Evolutionary conservation across 352 stramenopile species (phyloP).

Genomic region (Globisporangium uncinulatum): DNA sequence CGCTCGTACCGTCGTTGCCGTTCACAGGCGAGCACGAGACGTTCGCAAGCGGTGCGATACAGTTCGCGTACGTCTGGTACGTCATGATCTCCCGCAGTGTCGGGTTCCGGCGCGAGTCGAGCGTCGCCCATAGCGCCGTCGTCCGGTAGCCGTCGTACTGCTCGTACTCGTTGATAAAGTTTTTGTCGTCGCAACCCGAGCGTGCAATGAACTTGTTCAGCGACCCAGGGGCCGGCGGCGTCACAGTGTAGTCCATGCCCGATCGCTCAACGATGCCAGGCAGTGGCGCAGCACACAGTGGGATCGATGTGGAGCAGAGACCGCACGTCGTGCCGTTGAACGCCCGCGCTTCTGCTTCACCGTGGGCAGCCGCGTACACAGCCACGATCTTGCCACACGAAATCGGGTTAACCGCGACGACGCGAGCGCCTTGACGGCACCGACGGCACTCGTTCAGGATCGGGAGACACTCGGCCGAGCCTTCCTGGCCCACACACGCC

Average conservation of each 20-base stretch:
- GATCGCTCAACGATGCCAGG: slow-evolving; percentile 47
- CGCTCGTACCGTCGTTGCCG: slow-evolving; percentile 46
- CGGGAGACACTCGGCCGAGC: slow-evolving; percentile 24
- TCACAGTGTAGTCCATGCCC: slow-evolving; percentile 41
- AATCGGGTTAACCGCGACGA: slow-evolving; percentile 39
- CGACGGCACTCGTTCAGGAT: slow-evolving; percentile 42
- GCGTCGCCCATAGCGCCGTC: slow-evolving; percentile 34
- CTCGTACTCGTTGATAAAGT: slow-evolving; percentile 47
- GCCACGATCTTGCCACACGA: slow-evolving; percentile 32
- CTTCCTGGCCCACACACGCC: slow-evolving; percentile 24
- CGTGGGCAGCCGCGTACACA: slow-evolving; percentile 36
- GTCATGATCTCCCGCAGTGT: slow-evolving; percentile 36
- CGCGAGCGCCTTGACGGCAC: slow-evolving; percentile 26
- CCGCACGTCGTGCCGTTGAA: slow-evolving; percentile 34
- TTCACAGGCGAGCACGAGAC: slow-evolving; percentile 47
- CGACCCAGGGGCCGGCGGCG: slow-evolving; percentile 15
- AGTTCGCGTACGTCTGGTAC: slow-evolving; percentile 54
- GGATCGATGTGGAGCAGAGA: slow-evolving; percentile 23
- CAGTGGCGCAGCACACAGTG: slow-evolving; percentile 49
- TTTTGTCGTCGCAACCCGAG: slow-evolving; percentile 52
- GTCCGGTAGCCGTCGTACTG: slow-evolving; percentile 38
- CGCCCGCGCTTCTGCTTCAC: slow-evolving; percentile 22
- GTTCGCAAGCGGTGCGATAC: slow-evolving; percentile 35
- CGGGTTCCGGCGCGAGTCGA: slow-evolving; percentile 39
- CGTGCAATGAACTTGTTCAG: slow-evolving; percentile 36